phyloP scores from a whole-genome alignment of 257 asterid species.

The Capsicum chinense region DNA sequence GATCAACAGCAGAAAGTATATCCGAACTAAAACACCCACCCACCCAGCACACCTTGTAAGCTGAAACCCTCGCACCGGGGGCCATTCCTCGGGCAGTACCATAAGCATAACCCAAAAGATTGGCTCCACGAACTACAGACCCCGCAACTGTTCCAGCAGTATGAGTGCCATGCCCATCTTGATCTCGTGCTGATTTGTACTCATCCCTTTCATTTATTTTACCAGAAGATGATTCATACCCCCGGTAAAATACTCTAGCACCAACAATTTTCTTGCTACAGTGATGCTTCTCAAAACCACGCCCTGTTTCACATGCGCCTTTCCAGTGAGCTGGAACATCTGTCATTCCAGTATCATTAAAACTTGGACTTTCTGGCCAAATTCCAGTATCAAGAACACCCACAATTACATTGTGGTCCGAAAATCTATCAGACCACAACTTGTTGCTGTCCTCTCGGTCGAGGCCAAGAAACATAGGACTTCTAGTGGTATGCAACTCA shows the following conservation, averaged over 20 bases:
- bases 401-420: constrained; percentile 60
- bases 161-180: constrained; percentile 96
- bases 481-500: constrained; percentile 86
- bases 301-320: constrained; percentile 75
- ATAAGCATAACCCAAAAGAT: constrained; percentile 77
- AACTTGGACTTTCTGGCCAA: constrained; percentile 96
- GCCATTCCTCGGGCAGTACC: constrained; percentile 94
- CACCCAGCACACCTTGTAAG: constrained; percentile 89
- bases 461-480: constrained; percentile 85
- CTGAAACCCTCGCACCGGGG: constrained; percentile 82
- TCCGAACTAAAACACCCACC: constrained; percentile 97
- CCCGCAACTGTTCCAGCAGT: constrained; percentile 90
- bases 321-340: constrained; percentile 66
- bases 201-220: constrained; percentile 68
- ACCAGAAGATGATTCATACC: constrained; percentile 85
- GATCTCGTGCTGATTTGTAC: constrained; percentile 80
- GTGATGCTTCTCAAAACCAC: constrained; percentile 58
- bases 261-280: constrained; percentile 83
- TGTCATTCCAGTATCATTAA: constrained; percentile 74
- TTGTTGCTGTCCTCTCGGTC: constrained; percentile 42
- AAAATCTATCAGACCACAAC: constrained; percentile 37
- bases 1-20: constrained; percentile 87
- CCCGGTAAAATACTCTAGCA: constrained; percentile 74
- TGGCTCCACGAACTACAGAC: constrained; percentile 64
- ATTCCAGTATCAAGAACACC: constrained; percentile 91